Conservation (phyloP, 2,329 filamentous ascomycete species). For the Aureobasidium sp. region DNA sequence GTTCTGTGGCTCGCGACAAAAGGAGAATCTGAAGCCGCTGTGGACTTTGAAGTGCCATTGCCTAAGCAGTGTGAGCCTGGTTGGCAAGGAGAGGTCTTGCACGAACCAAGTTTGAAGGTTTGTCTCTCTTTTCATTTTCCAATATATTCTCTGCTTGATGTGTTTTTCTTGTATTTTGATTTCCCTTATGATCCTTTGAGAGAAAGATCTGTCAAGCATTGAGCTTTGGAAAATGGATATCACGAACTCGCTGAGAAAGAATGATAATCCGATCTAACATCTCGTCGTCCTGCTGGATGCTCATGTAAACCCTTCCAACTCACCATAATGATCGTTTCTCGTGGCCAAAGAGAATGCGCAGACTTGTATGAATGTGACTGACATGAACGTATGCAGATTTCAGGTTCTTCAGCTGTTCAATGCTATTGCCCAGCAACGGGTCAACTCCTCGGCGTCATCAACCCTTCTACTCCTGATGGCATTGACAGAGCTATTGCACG, state of each 20-base stretch:
- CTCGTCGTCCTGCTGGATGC: background rate
- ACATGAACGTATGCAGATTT: conserved; percentile 30
- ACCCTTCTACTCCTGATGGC: conserved; percentile 64
- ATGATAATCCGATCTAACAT: background rate
- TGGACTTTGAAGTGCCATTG: conserved; percentile 51
- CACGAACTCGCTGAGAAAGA: background rate
- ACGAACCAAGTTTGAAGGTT: conserved; percentile 52
- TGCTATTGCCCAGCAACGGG: conserved; percentile 90
- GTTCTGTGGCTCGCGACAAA: background rate
- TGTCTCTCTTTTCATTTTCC: conserved; percentile 16
- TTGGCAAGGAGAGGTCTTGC: conserved; percentile 49
- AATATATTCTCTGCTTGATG: background rate
- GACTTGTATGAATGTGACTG: background rate
- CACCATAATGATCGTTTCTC: background rate
- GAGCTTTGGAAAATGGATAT: background rate
- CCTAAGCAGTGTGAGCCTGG: conserved; percentile 50
- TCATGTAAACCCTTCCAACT: background rate
- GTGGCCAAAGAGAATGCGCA: background rate
- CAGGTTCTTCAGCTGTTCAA: conserved; percentile 60
- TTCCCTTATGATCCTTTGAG: background rate
- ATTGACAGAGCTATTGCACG: conserved; percentile 72
- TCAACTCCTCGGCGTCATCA: conserved; percentile 67
- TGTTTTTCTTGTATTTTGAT: background rate
- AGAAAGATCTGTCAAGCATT: background rate
- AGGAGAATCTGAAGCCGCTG: conserved; percentile 29